Percentiles rank a stretch among this genome's conserved stretches.
phyloP scores from a whole-genome alignment of 1,284 basidiomycete species.

The Pholiota adiposa region DNA sequence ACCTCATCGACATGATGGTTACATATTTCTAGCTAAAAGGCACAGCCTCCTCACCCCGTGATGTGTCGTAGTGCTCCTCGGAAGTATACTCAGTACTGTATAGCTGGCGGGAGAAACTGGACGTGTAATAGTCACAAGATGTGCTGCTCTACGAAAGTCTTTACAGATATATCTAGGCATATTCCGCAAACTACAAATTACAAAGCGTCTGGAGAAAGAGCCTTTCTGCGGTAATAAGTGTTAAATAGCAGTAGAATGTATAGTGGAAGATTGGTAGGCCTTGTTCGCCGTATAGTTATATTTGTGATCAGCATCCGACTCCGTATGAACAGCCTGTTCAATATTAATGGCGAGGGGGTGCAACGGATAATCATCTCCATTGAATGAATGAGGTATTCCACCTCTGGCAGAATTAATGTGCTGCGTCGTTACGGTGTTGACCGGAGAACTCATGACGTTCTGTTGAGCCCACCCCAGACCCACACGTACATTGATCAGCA shows the following conservation, averaged over 20 bases:
- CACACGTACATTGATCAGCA: slow-evolving; percentile 2
- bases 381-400: not conserved
- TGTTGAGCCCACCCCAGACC: slow-evolving; percentile 8
- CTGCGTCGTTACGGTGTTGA: not conserved
- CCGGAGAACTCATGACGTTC: not conserved
- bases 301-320: not conserved
- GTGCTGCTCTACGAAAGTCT: too few species aligned
- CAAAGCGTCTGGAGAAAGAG: too few species aligned
- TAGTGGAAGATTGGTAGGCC: not conserved
- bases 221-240: too few species aligned
- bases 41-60: too few species aligned
- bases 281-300: not conserved
- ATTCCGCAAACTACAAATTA: too few species aligned
- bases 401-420: not conserved
- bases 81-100: too few species aligned
- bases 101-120: too few species aligned
- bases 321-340: not conserved
- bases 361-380: not conserved
- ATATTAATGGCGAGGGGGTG: slow-evolving; percentile 4
- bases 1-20: too few species aligned
- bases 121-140: too few species aligned
- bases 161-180: too few species aligned
- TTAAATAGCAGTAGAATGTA: not conserved
- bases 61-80: too few species aligned
- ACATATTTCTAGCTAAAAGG: too few species aligned